phyloP scores from a whole-genome alignment of 1,284 basidiomycete genomes.

The Erythrobasidium hasegawianum region DNA sequence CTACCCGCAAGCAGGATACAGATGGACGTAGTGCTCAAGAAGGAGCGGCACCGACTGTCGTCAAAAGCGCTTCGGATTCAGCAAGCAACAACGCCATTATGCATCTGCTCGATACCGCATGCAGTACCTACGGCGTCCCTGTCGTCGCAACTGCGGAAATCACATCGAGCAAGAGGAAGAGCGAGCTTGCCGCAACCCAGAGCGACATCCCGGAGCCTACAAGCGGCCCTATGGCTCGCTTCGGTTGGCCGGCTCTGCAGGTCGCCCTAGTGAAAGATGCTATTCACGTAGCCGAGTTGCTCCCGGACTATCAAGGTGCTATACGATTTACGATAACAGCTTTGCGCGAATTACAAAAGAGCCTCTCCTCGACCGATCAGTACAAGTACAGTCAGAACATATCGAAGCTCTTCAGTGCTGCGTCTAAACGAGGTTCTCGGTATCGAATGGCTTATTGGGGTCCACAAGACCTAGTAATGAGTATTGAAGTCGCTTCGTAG shows the following conservation, averaged over 20 bases:
- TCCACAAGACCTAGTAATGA: slow-evolving; percentile 44
- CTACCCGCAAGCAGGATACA: neutral
- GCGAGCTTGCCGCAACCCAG: slow-evolving; percentile 16
- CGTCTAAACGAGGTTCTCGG: slow-evolving; percentile 31
- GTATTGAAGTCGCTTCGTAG: slow-evolving; percentile 37
- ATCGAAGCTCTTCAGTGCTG: slow-evolving; percentile 38
- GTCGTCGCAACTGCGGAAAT: slow-evolving; percentile 31
- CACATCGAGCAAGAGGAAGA: neutral
- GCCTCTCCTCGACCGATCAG: slow-evolving; percentile 45
- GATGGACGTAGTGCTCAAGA: neutral
- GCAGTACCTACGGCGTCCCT: slow-evolving; percentile 68
- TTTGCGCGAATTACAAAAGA: slow-evolving; percentile 40
- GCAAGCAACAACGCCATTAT: slow-evolving; percentile 76
- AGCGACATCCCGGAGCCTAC: slow-evolving; percentile 42
- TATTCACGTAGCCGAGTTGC: slow-evolving; percentile 78
- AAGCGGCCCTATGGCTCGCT: slow-evolving; percentile 50
- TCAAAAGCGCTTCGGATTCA: slow-evolving; percentile 44
- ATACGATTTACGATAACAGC: slow-evolving; percentile 40
- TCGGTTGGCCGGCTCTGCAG: slow-evolving; percentile 91
- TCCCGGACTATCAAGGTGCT: slow-evolving; percentile 57
- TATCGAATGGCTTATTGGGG: slow-evolving; percentile 49
- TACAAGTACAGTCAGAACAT: slow-evolving; percentile 41
- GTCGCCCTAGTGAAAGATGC: slow-evolving; percentile 85
- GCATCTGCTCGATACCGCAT: slow-evolving; percentile 65
- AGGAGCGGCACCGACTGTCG: slow-evolving; percentile 7